phyloP scores from a whole-genome alignment of 179 eudicot species.

The Heliamphora pulchella region DNA sequence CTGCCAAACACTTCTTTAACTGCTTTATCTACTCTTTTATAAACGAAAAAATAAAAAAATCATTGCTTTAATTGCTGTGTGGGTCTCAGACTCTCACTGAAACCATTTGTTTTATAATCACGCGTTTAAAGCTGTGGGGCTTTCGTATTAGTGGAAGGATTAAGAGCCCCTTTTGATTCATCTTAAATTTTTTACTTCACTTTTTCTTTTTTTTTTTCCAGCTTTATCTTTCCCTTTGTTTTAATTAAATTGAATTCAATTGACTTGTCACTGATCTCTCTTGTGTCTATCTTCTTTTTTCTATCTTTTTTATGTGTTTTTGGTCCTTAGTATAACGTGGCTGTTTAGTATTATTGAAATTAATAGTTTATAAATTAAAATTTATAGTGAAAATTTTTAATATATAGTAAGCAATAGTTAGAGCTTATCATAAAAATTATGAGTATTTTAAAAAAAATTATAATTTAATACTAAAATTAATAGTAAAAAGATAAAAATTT shows the following conservation, averaged over 20 bases:
- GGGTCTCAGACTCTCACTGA: slow-evolving; percentile 16
- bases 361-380: too few species aligned
- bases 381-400: too few species aligned
- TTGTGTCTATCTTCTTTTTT: neutral
- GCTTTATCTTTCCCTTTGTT: neutral
- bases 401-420: too few species aligned
- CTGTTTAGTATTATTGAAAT: too few species aligned
- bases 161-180: neutral
- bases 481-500: too few species aligned
- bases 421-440: too few species aligned
- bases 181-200: neutral
- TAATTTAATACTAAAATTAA: too few species aligned
- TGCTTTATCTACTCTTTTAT: slow-evolving; percentile 14
- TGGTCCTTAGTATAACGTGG: too few species aligned
- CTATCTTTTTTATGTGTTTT: too few species aligned
- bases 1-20: neutral
- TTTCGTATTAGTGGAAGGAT: slow-evolving; percentile 20
- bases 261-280: neutral
- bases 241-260: neutral
- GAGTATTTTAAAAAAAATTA: too few species aligned
- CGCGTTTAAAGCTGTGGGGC: slow-evolving; percentile 34
- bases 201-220: neutral
- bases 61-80: slow-evolving; percentile 5
- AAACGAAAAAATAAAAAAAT: neutral
- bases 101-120: slow-evolving; percentile 30